Base-by-base conservation (phyloP, 2,329 filamentous ascomycete genomes). In the Botrytis medusae region DNA sequence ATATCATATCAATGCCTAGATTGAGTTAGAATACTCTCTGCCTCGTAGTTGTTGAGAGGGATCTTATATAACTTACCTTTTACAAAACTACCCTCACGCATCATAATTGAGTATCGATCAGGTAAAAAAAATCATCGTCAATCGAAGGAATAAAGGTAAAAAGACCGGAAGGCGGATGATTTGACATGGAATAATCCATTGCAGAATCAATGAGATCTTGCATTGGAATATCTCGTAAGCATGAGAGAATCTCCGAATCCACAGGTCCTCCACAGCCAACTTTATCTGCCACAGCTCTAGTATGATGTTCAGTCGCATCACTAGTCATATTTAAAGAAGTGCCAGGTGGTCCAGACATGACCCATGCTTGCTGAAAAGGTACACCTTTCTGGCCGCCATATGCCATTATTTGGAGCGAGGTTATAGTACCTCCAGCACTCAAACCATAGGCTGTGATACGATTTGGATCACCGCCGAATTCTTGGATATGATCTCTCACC, bases 101-200 rank as follows among this genome's bases (percentile, higher is more conserved):
- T 62, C 22, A 69, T 18, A 25, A 32, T 48, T 10, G 42, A 69
- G 48, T 61, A 34, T 0, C 63, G 71, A 25, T 63, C 71, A 7
- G 64, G 57, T 22, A 69, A 10, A 6, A 10, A 6, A 73, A 69
- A 10, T 69, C 69, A n/a, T 34, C 72, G 44, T 73, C 68, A 4
- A 68, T 34, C 4, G 61, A 73, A 20, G 72, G 68, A 61, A 67
- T 72, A 29, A 73, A 71, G 1, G 72, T 71, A 37, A 73, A 71
- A 7, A 71, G 44, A 10, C 61, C 68, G 25, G 32, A 42, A 1
- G 62, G 68, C 1, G 72, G 72, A 60, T 69, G 65, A 34, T 73
- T 65, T 29, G 48, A 69, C 2, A 73, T 25, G 6, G 72, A 73
- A 48, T 74, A 74, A 40, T 60, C 54, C 68, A 74, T 73, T 22